These are phyloP conservation scores for Fusarium neocosmosporiellum DNA, from an alignment of 2,329 filamentous ascomycete species.

Conservation along the genomic window DNA sequence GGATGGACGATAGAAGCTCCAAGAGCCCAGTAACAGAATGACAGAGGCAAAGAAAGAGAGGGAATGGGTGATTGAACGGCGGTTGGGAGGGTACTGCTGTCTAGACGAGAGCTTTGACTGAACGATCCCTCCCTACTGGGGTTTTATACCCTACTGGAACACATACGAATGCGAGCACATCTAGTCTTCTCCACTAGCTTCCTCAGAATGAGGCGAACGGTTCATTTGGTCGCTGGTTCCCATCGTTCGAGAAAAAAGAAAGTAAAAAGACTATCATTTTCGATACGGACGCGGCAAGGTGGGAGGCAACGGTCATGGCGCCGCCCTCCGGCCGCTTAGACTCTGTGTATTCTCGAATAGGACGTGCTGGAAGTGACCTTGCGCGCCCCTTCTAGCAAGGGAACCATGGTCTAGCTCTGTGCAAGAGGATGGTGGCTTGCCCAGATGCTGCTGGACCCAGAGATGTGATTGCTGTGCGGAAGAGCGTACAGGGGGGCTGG, in stretches of 20 bases:
- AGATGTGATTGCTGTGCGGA: not conserved
- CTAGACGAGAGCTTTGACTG: not conserved
- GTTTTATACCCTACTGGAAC: not conserved
- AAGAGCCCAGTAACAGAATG: not conserved
- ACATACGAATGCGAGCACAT: not conserved
- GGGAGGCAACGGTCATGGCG: too few relatives aligned
- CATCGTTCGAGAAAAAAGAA: not conserved
- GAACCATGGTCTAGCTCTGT: not conserved
- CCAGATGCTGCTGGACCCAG: not conserved
- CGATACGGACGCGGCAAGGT: not conserved
- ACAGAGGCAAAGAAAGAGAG: not conserved
- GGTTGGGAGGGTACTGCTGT: not conserved
- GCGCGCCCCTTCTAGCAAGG: not conserved
- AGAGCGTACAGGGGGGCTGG: not conserved
- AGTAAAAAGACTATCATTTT: not conserved
- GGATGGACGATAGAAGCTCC: not conserved
- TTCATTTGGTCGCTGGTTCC: not conserved
- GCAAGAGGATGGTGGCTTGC: not conserved
- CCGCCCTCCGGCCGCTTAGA: too few relatives aligned
- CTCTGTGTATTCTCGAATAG: not conserved
- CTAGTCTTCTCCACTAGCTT: not conserved
- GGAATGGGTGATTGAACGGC: not conserved
- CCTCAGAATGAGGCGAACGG: not conserved
- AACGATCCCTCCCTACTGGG: not conserved
- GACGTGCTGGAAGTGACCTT: not conserved